These are phyloP conservation scores for Russula ochroleuca DNA, from an alignment of 768 basidiomycete genomes.

Conservation along the genomic window DNA sequence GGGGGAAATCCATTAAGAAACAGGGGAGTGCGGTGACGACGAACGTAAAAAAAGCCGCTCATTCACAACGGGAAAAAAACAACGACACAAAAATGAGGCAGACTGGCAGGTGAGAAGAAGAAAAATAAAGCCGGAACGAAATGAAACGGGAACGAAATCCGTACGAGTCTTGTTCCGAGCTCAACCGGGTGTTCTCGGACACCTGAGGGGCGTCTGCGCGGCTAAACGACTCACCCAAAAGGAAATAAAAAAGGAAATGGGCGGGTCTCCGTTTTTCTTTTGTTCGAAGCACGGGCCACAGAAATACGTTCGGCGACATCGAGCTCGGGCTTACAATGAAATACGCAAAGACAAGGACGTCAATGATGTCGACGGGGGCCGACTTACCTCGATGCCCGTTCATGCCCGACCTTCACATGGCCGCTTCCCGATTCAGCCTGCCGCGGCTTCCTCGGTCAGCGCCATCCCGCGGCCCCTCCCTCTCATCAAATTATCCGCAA, in stretches of 20 bases:
- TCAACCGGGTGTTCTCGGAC: conserved; percentile 17
- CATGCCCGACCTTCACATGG: too few species aligned
- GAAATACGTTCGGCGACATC: not conserved
- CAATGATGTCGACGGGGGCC: not conserved
- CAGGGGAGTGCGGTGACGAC: not conserved
- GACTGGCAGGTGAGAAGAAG: too few species aligned
- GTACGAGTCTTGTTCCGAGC: not conserved
- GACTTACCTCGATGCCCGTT: not conserved
- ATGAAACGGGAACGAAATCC: not conserved
- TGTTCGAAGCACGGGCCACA: not conserved
- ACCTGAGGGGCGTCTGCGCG: not conserved
- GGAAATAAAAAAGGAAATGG: not conserved
- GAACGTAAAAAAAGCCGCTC: not conserved
- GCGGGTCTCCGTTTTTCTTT: not conserved
- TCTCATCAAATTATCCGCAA: too few species aligned
- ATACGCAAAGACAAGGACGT: not conserved
- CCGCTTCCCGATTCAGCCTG: not conserved
- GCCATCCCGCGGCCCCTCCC: too few species aligned
- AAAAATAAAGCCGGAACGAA: not conserved
- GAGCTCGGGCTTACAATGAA: not conserved
- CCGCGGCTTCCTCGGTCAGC: too few species aligned
- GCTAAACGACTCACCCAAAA: not conserved
- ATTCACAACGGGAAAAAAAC: not conserved
- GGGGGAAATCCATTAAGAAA: not conserved
- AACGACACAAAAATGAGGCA: too few species aligned